Conservation (phyloP, 306 rosid genomes). For the Rosa multiflora region DNA sequence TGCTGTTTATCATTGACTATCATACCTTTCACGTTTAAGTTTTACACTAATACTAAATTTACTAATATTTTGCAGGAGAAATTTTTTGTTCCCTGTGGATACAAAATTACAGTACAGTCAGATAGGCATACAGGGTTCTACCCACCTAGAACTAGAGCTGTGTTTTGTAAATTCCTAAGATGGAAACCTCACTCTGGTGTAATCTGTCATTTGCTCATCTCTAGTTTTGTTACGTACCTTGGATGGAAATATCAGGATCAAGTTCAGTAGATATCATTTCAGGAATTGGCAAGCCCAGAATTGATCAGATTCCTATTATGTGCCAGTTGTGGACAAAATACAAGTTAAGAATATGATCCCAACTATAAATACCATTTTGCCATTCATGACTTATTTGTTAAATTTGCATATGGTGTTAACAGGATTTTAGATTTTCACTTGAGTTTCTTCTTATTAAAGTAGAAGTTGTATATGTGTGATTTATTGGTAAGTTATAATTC, state of each 20-base stretch:
- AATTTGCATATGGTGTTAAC: background rate
- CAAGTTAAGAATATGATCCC: background rate
- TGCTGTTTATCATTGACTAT: background rate
- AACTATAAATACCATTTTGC: background rate
- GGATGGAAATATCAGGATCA: background rate
- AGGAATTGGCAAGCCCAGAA: background rate
- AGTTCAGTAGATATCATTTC: background rate
- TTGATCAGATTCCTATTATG: background rate
- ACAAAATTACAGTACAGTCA: conserved; percentile 1
- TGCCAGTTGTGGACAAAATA: background rate
- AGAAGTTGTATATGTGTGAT: background rate
- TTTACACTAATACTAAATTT: background rate
- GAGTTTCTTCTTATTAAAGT: background rate
- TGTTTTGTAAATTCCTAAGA: background rate
- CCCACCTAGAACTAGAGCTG: background rate
- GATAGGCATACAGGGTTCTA: background rate
- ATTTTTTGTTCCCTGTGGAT: background rate
- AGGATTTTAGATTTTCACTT: no score
- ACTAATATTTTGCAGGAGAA: background rate
- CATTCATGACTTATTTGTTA: background rate
- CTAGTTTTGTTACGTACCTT: background rate
- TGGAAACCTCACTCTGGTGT: background rate
- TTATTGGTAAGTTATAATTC: no score
- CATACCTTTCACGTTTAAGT: background rate
- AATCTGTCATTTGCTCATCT: background rate